Evolutionary conservation across 2,329 filamentous ascomycete species (phyloP).

Genomic region (Simplicillium sp.): DNA sequence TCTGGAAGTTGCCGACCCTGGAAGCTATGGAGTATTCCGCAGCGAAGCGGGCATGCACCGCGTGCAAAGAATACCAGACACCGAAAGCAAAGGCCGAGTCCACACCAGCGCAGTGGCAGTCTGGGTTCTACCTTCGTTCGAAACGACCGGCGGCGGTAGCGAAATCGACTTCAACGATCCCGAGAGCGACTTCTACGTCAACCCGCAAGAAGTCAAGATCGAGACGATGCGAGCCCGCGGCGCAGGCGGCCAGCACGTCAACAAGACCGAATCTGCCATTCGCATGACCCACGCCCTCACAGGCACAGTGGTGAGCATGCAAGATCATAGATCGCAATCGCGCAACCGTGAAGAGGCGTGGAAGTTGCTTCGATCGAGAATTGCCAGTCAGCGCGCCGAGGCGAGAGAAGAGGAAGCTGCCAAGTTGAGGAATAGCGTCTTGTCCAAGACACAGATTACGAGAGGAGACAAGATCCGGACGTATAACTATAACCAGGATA

Average conservation of each 20-base stretch:
- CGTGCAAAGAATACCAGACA: constrained; percentile 86
- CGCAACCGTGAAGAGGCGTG: constrained; percentile 84
- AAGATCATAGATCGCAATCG: constrained; percentile 84
- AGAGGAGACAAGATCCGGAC: constrained; percentile 90
- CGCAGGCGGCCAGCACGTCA: constrained; percentile 94
- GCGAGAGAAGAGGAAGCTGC: constrained; percentile 74
- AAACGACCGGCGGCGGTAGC: constrained; percentile 26
- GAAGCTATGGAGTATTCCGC: constrained; percentile 73
- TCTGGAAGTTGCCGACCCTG: constrained; percentile 66
- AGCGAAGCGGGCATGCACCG: constrained; percentile 91
- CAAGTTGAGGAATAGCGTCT: constrained; percentile 64
- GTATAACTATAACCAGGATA: constrained; percentile 68
- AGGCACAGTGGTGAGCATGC: constrained; percentile 79
- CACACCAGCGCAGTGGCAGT: constrained; percentile 91
- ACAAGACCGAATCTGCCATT: constrained; percentile 94
- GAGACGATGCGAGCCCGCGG: constrained; percentile 91
- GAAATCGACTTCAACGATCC: constrained; percentile 68
- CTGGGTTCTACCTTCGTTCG: constrained; percentile 80
- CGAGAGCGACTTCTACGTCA: constrained; percentile 82
- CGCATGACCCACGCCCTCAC: constrained; percentile 86
- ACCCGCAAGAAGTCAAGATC: constrained; percentile 68
- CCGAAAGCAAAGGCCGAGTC: constrained; percentile 81
- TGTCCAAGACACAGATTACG: constrained; percentile 74
- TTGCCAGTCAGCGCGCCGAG: constrained; percentile 74
- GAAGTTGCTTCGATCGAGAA: constrained; percentile 69